A percentile compares a stretch with the other conserved stretches of the same genome.
phyloP scores from a whole-genome alignment of 768 basidiomycete species.

The Podaxis rugospora region DNA sequence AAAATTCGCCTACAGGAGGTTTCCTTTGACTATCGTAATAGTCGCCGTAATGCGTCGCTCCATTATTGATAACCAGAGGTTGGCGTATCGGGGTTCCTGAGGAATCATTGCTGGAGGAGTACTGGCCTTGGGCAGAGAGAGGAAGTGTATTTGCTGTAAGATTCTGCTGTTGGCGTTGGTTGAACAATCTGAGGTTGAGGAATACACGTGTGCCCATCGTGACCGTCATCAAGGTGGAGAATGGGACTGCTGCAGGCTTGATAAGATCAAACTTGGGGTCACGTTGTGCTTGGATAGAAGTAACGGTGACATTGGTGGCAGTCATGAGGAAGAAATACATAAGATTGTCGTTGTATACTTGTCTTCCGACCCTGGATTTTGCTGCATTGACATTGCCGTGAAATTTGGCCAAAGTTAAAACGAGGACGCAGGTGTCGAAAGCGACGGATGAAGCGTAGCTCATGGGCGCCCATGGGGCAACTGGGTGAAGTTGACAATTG shows the following conservation, averaged over 20 bases:
- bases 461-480: constrained; percentile 5
- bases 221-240: constrained; percentile 9
- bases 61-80: neutral
- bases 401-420: constrained; percentile 1
- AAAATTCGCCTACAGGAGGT: neutral
- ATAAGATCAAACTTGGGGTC: constrained; percentile 6
- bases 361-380: neutral
- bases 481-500: constrained; percentile 3
- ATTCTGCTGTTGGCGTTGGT: neutral
- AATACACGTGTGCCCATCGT: constrained; percentile 7
- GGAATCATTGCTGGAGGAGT: neutral
- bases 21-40: neutral
- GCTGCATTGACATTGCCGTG: neutral
- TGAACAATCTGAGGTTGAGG: constrained; percentile 6
- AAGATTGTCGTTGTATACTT: constrained; percentile 4
- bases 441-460: constrained; percentile 9
- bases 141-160: neutral
- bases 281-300: constrained; percentile 1
- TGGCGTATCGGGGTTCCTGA: neutral
- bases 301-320: neutral
- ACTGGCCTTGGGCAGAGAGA: neutral
- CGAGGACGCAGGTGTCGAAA: constrained; percentile 5
- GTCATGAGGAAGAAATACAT: constrained; percentile 8
- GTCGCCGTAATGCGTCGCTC: neutral
- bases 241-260: constrained; percentile 4